Percentiles rank a stretch among this genome's conserved stretches.
These are phyloP conservation scores for Rhizopogon salebrosus DNA, from an alignment of 768 basidiomycete genomes.

Conservation along the genomic window DNA sequence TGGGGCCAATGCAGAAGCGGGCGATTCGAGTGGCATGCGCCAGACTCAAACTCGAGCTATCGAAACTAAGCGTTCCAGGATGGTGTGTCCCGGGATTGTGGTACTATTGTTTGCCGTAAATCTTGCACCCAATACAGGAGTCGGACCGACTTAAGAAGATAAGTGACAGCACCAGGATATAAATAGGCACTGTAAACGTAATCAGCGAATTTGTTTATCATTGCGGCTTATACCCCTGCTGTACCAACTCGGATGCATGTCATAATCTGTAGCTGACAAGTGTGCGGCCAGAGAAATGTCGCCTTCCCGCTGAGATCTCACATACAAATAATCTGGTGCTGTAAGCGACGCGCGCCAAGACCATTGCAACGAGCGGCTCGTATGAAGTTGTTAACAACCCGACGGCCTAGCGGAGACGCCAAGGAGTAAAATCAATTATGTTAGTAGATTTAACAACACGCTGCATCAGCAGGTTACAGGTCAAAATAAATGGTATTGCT, in stretches of 20 bases:
- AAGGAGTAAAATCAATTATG: not conserved
- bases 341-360: not conserved
- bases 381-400: no score
- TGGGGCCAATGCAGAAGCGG: no score
- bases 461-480: not conserved
- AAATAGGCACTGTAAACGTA: not conserved
- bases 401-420: not conserved
- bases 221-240: no score
- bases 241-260: not conserved
- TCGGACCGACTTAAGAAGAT: no score
- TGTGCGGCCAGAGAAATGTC: no score
- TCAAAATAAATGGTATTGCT: not conserved
- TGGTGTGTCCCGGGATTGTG: no score
- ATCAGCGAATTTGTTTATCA: not conserved
- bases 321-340: not conserved
- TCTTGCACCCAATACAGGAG: no score
- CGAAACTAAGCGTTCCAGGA: no score
- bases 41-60: no score
- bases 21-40: no score
- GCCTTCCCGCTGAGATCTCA: not conserved
- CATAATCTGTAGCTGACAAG: not conserved
- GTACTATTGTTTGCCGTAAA: not conserved
- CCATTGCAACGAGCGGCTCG: not conserved
- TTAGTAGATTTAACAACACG: no score
- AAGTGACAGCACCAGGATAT: no score